phyloP scores from a whole-genome alignment of 192 early-diverging fungal genomes.

The Entomortierella lignicola region DNA sequence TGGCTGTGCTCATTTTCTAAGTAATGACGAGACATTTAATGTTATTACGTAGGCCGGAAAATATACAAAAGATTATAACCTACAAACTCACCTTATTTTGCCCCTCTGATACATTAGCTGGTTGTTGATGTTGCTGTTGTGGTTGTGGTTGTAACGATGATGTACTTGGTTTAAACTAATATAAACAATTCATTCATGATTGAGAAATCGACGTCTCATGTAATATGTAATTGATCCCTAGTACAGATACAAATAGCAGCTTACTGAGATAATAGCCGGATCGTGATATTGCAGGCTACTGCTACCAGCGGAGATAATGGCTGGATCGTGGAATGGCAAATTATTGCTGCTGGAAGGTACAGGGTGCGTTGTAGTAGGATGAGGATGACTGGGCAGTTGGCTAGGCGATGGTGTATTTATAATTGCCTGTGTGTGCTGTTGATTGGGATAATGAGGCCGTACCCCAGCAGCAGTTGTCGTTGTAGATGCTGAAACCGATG shows the following conservation, averaged over 20 bases:
- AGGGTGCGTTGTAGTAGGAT: constrained; percentile 4
- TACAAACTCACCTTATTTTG: constrained; percentile 6
- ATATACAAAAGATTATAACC: background rate
- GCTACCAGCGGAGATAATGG: constrained; percentile 64
- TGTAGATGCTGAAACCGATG: constrained; percentile 35
- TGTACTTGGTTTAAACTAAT: constrained; percentile 36
- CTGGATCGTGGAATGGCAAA: constrained; percentile 64
- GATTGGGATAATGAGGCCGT: constrained; percentile 1
- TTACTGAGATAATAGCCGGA: constrained; percentile 73
- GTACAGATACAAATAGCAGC: background rate
- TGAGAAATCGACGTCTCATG: background rate
- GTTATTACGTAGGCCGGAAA: too few relatives aligned
- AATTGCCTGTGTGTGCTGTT: constrained; percentile 21
- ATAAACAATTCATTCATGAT: background rate
- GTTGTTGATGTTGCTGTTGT: constrained; percentile 4
- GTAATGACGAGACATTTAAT: constrained; percentile 1
- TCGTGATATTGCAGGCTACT: constrained; percentile 55
- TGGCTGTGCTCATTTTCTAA: constrained; percentile 20
- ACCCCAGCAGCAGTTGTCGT: background rate
- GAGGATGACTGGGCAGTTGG: constrained; percentile 37
- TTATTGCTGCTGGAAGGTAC: background rate
- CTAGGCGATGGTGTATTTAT: constrained; percentile 27
- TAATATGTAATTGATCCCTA: background rate
- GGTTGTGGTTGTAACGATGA: background rate
- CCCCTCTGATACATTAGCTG: constrained; percentile 1